Percentiles rank a stretch among this genome's conserved stretches.
Conservation (phyloP, 108 stramenopile species). For the Discostella stelligeroides region DNA sequence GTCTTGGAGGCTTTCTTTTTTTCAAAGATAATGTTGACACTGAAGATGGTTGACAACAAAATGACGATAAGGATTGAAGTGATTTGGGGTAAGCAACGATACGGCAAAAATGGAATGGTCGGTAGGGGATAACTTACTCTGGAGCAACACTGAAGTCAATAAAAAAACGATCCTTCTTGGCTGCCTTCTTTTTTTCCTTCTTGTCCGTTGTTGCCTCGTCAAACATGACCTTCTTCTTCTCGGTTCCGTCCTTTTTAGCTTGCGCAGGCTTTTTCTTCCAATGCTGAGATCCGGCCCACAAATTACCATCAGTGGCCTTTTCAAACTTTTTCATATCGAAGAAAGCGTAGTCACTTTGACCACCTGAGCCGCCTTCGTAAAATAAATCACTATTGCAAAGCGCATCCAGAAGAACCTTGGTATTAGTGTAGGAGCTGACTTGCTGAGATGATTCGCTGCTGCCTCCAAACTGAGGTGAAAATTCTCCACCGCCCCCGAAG, state of each 20-base stretch:
- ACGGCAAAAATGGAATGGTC: neutral
- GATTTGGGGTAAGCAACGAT: too few species aligned
- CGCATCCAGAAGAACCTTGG: constrained; percentile 68
- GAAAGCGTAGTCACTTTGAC: constrained; percentile 59
- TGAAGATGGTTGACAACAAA: constrained; percentile 1
- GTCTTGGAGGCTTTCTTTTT: constrained; percentile 48
- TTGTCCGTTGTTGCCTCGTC: constrained; percentile 29
- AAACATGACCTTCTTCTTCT: constrained; percentile 41
- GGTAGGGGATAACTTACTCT: neutral
- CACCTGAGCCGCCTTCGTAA: constrained; percentile 26
- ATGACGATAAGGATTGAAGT: too few species aligned
- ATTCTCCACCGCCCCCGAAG: constrained; percentile 27
- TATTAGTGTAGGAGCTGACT: constrained; percentile 46
- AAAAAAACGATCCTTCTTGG: constrained; percentile 49
- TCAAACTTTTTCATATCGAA: constrained; percentile 68
- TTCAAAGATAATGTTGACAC: constrained; percentile 29
- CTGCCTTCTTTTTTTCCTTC: constrained; percentile 54
- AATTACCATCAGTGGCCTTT: constrained; percentile 66
- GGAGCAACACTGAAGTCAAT: constrained; percentile 40
- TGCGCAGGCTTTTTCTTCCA: constrained; percentile 72
- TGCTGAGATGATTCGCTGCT: constrained; percentile 21
- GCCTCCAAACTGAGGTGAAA: constrained; percentile 46
- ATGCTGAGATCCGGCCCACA: constrained; percentile 90
- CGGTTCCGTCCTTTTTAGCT: constrained; percentile 16
- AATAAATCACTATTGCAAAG: constrained; percentile 68